Evolutionary conservation across 2,329 filamentous ascomycete species (phyloP), one percentile per base, ranked within the genome.

Genomic region (Chlorencoelia australis): DNA sequence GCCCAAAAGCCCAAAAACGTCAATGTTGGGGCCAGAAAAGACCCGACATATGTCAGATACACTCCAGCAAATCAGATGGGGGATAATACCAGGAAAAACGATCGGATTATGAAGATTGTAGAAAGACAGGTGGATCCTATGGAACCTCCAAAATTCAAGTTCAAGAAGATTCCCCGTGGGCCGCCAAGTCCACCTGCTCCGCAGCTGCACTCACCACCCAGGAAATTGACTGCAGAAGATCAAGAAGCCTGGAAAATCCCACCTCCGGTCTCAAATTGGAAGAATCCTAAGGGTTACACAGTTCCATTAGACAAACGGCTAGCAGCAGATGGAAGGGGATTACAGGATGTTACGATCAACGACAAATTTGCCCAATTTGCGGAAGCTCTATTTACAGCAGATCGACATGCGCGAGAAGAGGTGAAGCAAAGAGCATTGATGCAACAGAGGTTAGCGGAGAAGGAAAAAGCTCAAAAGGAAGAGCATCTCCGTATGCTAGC

Each of bases 251-350:
- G 91, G 91, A 87, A 80, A 54, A 95, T 85, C 20, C 79, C 79
- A 0, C 87, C 89, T 2, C 84, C 89, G 0, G 80, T 98, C 2
- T 94, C 85, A 14, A 96, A 96, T 60, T 98, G 91, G 91, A 98
- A 98, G 73, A 98, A 98, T 59, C 85, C 89, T 1, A 96, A 96
- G 65, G 91, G 91, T 52, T 98, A 94, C 56, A 98, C 91, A 0
- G 85, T 98, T 1, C 86, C 91, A 0, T 62, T 98, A 34, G 91
- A 98, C 59, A 98, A 98, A 67, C 80, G 91, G 56, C 65, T 98
- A 49, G 91, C 91, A 13, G 89, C 91, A 7, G 89, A 96, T 59
- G 91, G 91, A 9, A 74, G 91, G 52, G 86, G 86, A 1, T 59
- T 98, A 44, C 87, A 95, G 59, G 91, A 98, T 57, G 78, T 94